A percentile compares a stretch with the other conserved stretches of the same genome.
Conservation (phyloP, 129 eudicot genomes). For the Calendula officinalis region DNA sequence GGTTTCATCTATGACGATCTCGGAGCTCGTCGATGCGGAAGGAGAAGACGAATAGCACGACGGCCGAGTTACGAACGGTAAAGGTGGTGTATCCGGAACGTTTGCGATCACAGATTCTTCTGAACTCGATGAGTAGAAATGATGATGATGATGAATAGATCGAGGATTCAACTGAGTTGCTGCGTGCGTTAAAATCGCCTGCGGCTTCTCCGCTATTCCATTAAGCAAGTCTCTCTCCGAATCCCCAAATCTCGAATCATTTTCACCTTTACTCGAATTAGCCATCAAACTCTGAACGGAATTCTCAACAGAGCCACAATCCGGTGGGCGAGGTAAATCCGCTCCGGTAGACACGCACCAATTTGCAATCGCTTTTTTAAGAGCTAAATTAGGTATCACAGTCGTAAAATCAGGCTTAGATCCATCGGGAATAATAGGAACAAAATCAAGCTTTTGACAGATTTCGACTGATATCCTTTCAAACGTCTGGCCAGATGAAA, state of each 20-base stretch:
- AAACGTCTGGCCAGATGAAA: constrained; percentile 79
- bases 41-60: constrained; percentile 64
- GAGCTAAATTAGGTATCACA: constrained; percentile 64
- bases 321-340: constrained; percentile 44
- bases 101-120: constrained; percentile 88
- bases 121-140: constrained; percentile 58
- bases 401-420: constrained; percentile 59
- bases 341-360: constrained; percentile 57
- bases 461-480: constrained; percentile 57
- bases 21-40: constrained; percentile 62
- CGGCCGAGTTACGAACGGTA: constrained; percentile 71
- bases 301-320: constrained; percentile 33
- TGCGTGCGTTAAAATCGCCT: constrained; percentile 47
- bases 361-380: constrained; percentile 54
- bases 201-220: constrained; percentile 54
- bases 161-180: constrained; percentile 59
- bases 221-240: constrained; percentile 65
- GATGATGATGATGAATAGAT: constrained; percentile 24
- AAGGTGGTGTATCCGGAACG: constrained; percentile 52
- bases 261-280: constrained; percentile 8
- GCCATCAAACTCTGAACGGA: constrained; percentile 29
- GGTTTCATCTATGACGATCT: constrained; percentile 31
- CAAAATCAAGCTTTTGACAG: constrained; percentile 46
- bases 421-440: constrained; percentile 60
- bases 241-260: constrained; percentile 33